Percentiles rank a stretch among this genome's conserved stretches.
Conservation (phyloP, 2,329 filamentous ascomycete genomes). For the Alternaria ethzedia region DNA sequence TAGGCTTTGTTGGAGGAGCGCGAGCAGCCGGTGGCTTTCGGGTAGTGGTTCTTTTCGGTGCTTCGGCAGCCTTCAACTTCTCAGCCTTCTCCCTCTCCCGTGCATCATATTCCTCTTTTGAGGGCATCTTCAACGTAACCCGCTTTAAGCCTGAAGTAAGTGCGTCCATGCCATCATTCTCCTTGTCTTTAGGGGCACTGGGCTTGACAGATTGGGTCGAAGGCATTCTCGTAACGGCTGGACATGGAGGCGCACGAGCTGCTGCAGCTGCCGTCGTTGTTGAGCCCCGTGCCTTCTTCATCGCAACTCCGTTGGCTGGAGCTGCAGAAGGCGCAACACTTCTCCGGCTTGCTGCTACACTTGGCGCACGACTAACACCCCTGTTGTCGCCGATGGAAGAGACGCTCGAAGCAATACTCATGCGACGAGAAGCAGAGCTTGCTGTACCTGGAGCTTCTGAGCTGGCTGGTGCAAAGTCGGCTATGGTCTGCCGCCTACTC, state of each 20-base stretch:
- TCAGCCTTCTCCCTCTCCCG: conserved; percentile 56
- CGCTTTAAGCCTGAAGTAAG: conserved; percentile 62
- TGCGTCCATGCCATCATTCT: conserved; percentile 54
- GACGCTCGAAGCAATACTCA: conserved; percentile 55
- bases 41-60: conserved; percentile 39
- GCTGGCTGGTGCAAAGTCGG: conserved; percentile 41
- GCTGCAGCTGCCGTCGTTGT: conserved; percentile 47
- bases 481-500: conserved; percentile 50
- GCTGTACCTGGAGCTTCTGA: conserved; percentile 28
- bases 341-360: conserved; percentile 48
- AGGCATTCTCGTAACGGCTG: conserved; percentile 52
- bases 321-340: conserved; percentile 30
- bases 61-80: conserved; percentile 46
- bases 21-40: conserved; percentile 31
- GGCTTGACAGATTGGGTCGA: conserved; percentile 42
- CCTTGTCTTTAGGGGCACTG: conserved; percentile 24
- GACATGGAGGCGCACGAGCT: conserved; percentile 41
- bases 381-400: conserved; percentile 46
- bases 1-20: conserved; percentile 18
- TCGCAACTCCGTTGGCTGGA: conserved; percentile 51
- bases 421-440: conserved; percentile 45
- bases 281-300: conserved; percentile 66
- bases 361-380: conserved; percentile 45
- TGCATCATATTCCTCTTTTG: conserved; percentile 63
- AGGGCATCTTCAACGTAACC: conserved; percentile 65